Conservation (phyloP, 192 early-diverging fungal species). For the Linnemannia schmuckeri region DNA sequence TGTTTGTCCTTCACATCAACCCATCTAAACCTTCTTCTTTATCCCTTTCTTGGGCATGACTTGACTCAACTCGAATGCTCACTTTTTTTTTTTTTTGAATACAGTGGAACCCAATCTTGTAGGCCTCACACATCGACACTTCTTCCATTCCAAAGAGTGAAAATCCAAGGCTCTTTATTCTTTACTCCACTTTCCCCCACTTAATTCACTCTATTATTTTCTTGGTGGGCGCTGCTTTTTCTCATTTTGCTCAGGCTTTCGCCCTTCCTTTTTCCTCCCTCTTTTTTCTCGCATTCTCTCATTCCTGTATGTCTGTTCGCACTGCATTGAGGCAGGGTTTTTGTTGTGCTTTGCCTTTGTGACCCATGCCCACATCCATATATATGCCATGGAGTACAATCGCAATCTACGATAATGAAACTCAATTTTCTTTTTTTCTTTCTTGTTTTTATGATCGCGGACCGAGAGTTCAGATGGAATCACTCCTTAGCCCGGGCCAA, state of each 20-base stretch:
- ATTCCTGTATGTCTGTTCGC: too few species aligned
- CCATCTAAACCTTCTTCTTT: slow-evolving; percentile 1
- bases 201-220: not conserved
- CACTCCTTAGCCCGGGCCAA: not conserved
- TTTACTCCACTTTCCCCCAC: not conserved
- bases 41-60: not conserved
- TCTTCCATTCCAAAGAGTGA: not conserved
- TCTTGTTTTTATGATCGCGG: not conserved
- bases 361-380: too few species aligned
- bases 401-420: slow-evolving; percentile 6
- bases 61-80: not conserved
- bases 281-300: too few species aligned
- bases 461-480: not conserved
- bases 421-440: not conserved
- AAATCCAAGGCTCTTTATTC: not conserved
- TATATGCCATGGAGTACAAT: not conserved
- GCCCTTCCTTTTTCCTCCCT: too few species aligned
- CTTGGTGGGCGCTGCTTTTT: not conserved
- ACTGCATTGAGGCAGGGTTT: not conserved
- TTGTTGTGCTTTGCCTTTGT: not conserved
- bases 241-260: too few species aligned
- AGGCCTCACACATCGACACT: not conserved
- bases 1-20: not conserved
- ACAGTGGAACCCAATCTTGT: not conserved
- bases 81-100: not conserved